Evolutionary conservation across 208 protist genomes (phyloP), one percentile per base, ranked within the genome.

Genomic region (Angomonas ambiguus): DNA sequence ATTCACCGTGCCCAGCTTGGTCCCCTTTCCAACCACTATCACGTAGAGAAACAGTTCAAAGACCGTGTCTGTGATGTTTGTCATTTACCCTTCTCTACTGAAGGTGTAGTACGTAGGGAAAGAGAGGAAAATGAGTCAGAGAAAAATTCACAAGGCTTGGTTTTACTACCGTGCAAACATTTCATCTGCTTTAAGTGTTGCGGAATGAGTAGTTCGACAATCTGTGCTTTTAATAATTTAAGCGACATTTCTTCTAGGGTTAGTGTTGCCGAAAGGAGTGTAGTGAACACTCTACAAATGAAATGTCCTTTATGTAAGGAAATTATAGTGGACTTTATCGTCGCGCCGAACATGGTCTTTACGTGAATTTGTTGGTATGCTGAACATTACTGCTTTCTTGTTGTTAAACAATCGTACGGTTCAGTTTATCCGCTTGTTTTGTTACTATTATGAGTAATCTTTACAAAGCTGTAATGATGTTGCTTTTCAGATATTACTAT

Each of bases 331-430:
- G 35, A 41, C 35, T 41, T 41, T 41, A 41, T 41, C 13, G 35
- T 41, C 13, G 13, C 13, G 13, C 35, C 35, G 13, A 93, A 93
- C 49, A 76, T 86, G 59, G 48, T 57, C 2, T 77, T 93, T 27
- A 84, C 78, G 65, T 80, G 81, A 2, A 88, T 88, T 59, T 88
- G 68, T 51, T 80, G 83, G 5, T 82, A 93, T 67, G 55, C 88
- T 16, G n/a, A n/a, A n/a, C n/a, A n/a, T n/a, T n/a, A n/a, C n/a
- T n/a, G n/a, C n/a, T n/a, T n/a, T n/a, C n/a, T n/a, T n/a, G n/a
- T n/a, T n/a, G n/a, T n/a, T n/a, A n/a, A n/a, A n/a, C n/a, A n/a
- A n/a, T n/a, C n/a, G n/a, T n/a, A n/a, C n/a, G n/a, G n/a, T n/a
- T n/a, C n/a, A n/a, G n/a, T n/a, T n/a, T n/a, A n/a, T n/a, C n/a